These are phyloP conservation scores for Bonia amplexicaulis DNA, from an alignment of 176 grass and related monocot species.

Conservation along the genomic window DNA sequence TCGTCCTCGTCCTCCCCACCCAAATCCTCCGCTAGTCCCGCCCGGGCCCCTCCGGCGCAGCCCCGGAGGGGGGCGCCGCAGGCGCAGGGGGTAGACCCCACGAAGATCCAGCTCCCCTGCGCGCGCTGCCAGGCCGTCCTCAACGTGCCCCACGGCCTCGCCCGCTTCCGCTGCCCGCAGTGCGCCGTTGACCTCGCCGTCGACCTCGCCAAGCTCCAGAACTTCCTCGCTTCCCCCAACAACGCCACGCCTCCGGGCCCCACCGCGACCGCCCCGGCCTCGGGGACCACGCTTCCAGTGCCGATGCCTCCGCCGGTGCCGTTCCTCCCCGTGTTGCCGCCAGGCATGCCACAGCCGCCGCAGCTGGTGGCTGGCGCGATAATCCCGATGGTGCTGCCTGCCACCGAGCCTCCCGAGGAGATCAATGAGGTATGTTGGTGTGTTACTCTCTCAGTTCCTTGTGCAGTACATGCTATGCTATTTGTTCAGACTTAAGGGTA, in stretches of 20 bases:
- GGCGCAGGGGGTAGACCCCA: constrained; percentile 65
- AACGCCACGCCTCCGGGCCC: neutral
- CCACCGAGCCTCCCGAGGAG: constrained; percentile 46
- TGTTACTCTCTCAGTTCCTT: neutral
- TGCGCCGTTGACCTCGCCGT: constrained; percentile 77
- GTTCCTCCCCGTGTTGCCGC: constrained; percentile 9
- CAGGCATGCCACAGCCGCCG: constrained; percentile 27
- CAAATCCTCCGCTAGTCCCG: neutral
- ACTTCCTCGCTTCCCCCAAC: constrained; percentile 33
- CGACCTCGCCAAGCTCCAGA: constrained; percentile 57
- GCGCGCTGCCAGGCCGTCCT: constrained; percentile 68
- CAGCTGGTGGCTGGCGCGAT: constrained; percentile 19
- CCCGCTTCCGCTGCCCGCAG: constrained; percentile 81
- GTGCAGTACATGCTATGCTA: neutral
- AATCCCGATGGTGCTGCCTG: constrained; percentile 28
- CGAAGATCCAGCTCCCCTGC: constrained; percentile 72
- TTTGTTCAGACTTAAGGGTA: neutral
- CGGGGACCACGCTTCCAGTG: neutral
- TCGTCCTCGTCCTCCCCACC: neutral
- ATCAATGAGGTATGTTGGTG: constrained; percentile 60
- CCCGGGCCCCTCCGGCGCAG: neutral
- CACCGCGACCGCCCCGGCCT: neutral
- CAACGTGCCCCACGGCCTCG: constrained; percentile 84
- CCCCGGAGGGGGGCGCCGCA: constrained; percentile 12
- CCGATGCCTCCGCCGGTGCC: neutral